phyloP scores from a whole-genome alignment of 345 rosid species.

The Populus pruinosa region DNA sequence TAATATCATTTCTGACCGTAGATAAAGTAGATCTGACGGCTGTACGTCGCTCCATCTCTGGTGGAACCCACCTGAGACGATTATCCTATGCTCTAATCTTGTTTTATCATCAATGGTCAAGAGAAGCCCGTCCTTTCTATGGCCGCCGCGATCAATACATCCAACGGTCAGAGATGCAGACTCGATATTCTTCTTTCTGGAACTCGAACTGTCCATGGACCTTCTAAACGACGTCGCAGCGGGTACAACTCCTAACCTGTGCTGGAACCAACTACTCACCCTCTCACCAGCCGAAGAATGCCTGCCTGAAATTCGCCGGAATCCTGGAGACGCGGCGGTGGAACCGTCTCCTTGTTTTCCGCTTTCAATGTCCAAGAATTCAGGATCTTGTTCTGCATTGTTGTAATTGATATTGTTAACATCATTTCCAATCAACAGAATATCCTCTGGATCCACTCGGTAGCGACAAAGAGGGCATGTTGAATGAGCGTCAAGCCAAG shows the following conservation, averaged over 20 bases:
- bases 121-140: constrained; percentile 63
- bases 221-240: constrained; percentile 36
- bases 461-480: constrained; percentile 92
- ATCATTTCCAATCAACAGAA: constrained; percentile 38
- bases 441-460: constrained; percentile 89
- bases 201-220: constrained; percentile 48
- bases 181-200: constrained; percentile 16
- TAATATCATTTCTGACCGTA: constrained; percentile 70
- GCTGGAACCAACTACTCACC: background rate
- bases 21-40: constrained; percentile 65
- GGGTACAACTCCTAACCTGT: background rate
- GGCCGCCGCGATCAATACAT: constrained; percentile 42
- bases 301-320: constrained; percentile 55
- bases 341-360: constrained; percentile 6
- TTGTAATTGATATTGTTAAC: constrained; percentile 17
- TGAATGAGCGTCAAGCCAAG: constrained; percentile 94
- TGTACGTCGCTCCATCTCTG: constrained; percentile 81
- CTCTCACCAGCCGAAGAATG: constrained; percentile 73
- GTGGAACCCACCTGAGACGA: constrained; percentile 44
- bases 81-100: constrained; percentile 68
- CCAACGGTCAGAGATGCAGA: constrained; percentile 32
- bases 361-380: background rate
- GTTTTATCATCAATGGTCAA: constrained; percentile 9
- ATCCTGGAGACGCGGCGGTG: background rate
- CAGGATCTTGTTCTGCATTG: constrained; percentile 5